Percentiles rank a stretch among this genome's conserved stretches.
Evolutionary conservation across 164 flowering plant species (phyloP).

Genomic region (Annona squamosa): DNA sequence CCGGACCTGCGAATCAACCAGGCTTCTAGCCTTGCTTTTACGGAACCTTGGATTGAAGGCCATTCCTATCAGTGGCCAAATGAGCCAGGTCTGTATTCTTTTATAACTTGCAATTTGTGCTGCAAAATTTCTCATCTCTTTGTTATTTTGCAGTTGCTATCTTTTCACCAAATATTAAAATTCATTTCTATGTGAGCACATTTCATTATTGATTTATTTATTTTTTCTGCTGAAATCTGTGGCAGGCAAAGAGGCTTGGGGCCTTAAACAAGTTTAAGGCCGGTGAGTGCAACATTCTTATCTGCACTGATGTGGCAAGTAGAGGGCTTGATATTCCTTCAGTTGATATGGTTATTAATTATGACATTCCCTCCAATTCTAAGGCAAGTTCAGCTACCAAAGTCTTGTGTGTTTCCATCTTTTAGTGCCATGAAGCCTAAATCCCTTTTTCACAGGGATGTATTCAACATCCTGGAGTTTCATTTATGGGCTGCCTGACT

Average conservation of each 20-base stretch:
- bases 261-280: constrained; percentile 86
- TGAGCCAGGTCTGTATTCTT: constrained; percentile 60
- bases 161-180: not conserved
- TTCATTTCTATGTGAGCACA: not conserved
- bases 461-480: not conserved
- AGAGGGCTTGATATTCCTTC: constrained; percentile 95
- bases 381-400: constrained; percentile 40
- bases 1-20: constrained; percentile 78
- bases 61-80: constrained; percentile 83
- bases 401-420: not conserved
- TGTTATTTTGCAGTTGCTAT: not conserved
- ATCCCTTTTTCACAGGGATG: not conserved
- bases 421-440: not conserved
- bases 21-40: constrained; percentile 58
- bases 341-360: constrained; percentile 91
- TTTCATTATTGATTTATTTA: not conserved
- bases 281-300: constrained; percentile 79
- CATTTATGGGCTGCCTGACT: no score
- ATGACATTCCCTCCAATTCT: constrained; percentile 77
- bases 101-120: not conserved
- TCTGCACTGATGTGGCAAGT: constrained; percentile 94
- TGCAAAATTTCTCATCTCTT: not conserved
- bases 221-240: constrained; percentile 1
- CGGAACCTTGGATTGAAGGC: constrained; percentile 82
- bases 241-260: constrained; percentile 76